These are phyloP conservation scores for Nothophytophthora sp. DNA, from an alignment of 352 stramenopile genomes.

Conservation along the genomic window DNA sequence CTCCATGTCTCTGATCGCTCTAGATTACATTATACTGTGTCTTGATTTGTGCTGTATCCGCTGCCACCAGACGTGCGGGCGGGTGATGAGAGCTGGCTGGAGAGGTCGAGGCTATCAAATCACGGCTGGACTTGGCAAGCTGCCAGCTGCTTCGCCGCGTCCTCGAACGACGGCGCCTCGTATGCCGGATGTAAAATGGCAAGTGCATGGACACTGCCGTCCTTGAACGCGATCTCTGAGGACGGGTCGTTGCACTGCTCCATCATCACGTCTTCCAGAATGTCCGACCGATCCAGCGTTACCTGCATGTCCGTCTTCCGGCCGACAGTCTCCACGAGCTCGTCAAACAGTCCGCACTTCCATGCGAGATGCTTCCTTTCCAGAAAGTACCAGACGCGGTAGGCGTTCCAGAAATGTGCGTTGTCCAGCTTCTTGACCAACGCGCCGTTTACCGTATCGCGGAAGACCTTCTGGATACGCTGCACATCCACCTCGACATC, in stretches of 20 bases:
- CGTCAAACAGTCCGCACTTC: slow-evolving; percentile 77
- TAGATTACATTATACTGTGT: slow-evolving; percentile 47
- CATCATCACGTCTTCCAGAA: slow-evolving; percentile 49
- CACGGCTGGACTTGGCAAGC: slow-evolving; percentile 44
- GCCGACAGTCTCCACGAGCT: slow-evolving; percentile 70
- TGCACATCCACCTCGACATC: slow-evolving; percentile 95
- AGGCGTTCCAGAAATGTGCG: slow-evolving; percentile 85
- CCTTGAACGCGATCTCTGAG: slow-evolving; percentile 30
- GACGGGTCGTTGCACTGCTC: slow-evolving; percentile 37
- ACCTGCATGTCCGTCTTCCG: slow-evolving; percentile 45
- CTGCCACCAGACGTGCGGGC: slow-evolving; percentile 19
- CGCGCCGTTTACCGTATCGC: slow-evolving; percentile 71
- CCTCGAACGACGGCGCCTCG: slow-evolving; percentile 44
- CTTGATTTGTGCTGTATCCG: slow-evolving; percentile 33
- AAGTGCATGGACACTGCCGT: slow-evolving; percentile 22
- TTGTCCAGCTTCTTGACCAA: slow-evolving; percentile 84
- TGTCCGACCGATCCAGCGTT: slow-evolving; percentile 39
- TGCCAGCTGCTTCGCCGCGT: slow-evolving; percentile 39
- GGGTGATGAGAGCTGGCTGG: slow-evolving; percentile 18
- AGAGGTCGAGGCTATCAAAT: slow-evolving; percentile 16
- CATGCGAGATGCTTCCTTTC: slow-evolving; percentile 75
- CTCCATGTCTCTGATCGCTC: slow-evolving; percentile 28
- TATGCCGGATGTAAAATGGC: slow-evolving; percentile 26
- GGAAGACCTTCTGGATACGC: slow-evolving; percentile 95
- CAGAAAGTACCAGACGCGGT: slow-evolving; percentile 74